These are phyloP conservation scores for Luvunga scandens DNA, from an alignment of 345 rosid genomes.

Conservation along the genomic window DNA sequence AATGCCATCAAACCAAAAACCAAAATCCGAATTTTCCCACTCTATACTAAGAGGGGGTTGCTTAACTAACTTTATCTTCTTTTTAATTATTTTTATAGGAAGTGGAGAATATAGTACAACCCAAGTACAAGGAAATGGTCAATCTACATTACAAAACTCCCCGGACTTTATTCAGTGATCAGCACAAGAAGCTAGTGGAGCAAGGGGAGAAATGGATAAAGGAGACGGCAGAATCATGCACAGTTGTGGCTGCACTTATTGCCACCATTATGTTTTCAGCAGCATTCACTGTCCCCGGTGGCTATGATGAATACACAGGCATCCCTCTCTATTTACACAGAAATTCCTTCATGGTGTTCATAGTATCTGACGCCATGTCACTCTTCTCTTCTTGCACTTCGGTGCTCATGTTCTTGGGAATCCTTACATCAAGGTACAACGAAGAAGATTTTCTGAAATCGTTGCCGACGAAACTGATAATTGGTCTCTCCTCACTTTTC, in stretches of 20 bases:
- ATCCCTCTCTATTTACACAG: slow-evolving; percentile 10
- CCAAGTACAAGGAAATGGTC: slow-evolving; percentile 55
- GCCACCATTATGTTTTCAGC: slow-evolving; percentile 61
- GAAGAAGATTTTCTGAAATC: slow-evolving; percentile 50
- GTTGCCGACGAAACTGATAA: slow-evolving; percentile 49
- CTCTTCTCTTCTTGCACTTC: slow-evolving; percentile 49
- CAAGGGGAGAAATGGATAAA: slow-evolving; percentile 59
- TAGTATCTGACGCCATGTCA: slow-evolving; percentile 46
- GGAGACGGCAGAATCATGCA: slow-evolving; percentile 47
- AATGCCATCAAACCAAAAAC: too few species aligned
- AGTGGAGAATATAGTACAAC: slow-evolving; percentile 68
- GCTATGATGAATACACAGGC: slow-evolving; percentile 26
- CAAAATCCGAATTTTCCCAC: too few species aligned
- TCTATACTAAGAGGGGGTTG: too few species aligned
- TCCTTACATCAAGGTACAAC: slow-evolving; percentile 50
- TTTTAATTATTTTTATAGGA: slow-evolving; percentile 31
- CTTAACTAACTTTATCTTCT: too few species aligned
- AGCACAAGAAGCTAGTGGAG: slow-evolving; percentile 42
- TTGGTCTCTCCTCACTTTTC: slow-evolving; percentile 61
- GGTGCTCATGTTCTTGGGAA: slow-evolving; percentile 50
- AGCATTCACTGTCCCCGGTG: slow-evolving; percentile 51
- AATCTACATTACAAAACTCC: slow-evolving; percentile 47
- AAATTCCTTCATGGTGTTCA: slow-evolving; percentile 34
- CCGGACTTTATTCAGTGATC: slow-evolving; percentile 44
- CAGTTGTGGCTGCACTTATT: slow-evolving; percentile 55